phyloP scores from a whole-genome alignment of 2,329 filamentous ascomycete genomes.

The Xylaria multiplex region DNA sequence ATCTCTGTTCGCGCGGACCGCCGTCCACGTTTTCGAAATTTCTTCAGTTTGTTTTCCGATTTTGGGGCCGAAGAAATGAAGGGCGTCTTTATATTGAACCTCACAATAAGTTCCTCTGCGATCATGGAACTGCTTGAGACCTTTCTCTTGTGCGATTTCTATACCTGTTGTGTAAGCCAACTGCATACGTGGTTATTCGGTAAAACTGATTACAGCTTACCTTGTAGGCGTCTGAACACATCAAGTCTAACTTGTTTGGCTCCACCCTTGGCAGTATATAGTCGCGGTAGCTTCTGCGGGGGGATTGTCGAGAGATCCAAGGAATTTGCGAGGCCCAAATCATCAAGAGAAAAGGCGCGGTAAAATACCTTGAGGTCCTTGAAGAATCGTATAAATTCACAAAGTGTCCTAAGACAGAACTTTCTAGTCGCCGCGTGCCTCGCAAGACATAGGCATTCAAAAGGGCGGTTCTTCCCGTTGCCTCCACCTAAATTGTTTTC shows the following conservation, averaged over 20 bases:
- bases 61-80: not conserved
- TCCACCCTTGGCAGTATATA: too few species aligned
- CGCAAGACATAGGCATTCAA: too few species aligned
- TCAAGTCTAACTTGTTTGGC: not conserved
- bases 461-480: too few species aligned
- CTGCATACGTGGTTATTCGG: not conserved
- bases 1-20: not conserved
- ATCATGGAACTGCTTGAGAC: conserved; percentile 38
- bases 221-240: not conserved
- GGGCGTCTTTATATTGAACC: conserved; percentile 2
- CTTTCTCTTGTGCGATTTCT: conserved; percentile 33
- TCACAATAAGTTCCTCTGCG: conserved; percentile 37
- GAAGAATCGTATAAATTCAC: conserved; percentile 45
- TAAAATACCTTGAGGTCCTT: conserved; percentile 45
- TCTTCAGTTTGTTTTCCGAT: too few species aligned
- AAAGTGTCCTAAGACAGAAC: not conserved
- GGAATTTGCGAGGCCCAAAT: too few species aligned
- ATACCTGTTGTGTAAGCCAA: conserved; percentile 3
- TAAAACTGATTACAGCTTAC: not conserved
- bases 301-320: too few species aligned
- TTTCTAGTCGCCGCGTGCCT: too few species aligned
- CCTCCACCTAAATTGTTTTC: too few species aligned
- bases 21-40: too few species aligned
- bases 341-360: not conserved
- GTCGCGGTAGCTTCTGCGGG: not conserved